phyloP scores from a whole-genome alignment of 192 early-diverging fungal genomes.

The Rhizoclosmatium sp. region DNA sequence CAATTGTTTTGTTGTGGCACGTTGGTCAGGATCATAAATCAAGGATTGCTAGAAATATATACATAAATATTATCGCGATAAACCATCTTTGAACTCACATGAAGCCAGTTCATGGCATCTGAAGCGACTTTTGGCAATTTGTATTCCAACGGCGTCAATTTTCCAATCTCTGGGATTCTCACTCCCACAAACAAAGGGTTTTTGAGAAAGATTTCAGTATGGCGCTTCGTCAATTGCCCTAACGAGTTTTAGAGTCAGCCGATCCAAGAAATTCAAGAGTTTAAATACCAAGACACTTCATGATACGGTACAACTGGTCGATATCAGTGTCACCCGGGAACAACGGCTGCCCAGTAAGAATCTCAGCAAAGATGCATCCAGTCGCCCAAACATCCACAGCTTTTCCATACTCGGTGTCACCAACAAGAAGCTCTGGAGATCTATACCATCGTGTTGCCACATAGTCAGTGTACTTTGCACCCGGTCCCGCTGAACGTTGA shows the following conservation, averaged over 20 bases:
- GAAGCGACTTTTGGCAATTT: slow-evolving; percentile 60
- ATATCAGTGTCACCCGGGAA: slow-evolving; percentile 73
- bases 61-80: not conserved
- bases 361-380: slow-evolving; percentile 73
- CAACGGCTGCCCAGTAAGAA: slow-evolving; percentile 69
- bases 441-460: slow-evolving; percentile 72
- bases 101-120: slow-evolving; percentile 63
- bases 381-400: slow-evolving; percentile 72
- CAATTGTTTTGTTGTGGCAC: slow-evolving; percentile 64
- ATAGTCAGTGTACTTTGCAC: slow-evolving; percentile 73
- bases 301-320: slow-evolving; percentile 70
- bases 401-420: slow-evolving; percentile 71
- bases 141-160: slow-evolving; percentile 61
- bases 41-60: slow-evolving; percentile 52
- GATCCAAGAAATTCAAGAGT: no score
- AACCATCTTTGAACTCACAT: slow-evolving; percentile 44
- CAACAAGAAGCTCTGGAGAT: slow-evolving; percentile 66
- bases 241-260: not conserved
- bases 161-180: slow-evolving; percentile 64
- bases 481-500: slow-evolving; percentile 58
- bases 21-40: slow-evolving; percentile 69
- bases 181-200: slow-evolving; percentile 71
- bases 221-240: slow-evolving; percentile 65
- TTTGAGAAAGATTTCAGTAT: slow-evolving; percentile 67
- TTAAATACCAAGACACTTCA: slow-evolving; percentile 61